Percentiles rank a stretch among this genome's conserved stretches.
Evolutionary conservation across 176 grass and related monocot genomes (phyloP).

Genomic region (Carex cristatella): DNA sequence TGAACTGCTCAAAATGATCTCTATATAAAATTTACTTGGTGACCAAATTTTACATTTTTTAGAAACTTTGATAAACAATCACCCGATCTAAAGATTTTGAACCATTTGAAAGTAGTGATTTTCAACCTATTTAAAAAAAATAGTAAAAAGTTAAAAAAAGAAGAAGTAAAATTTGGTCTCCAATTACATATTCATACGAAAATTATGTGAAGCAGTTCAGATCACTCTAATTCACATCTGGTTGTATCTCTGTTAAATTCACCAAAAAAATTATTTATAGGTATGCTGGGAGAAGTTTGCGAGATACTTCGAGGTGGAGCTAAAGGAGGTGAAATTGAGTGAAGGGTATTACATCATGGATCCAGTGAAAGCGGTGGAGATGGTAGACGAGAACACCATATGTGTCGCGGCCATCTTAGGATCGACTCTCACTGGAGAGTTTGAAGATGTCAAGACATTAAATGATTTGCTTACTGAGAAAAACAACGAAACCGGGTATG

Average conservation of each 20-base stretch:
- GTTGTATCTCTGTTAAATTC: background rate
- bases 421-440: constrained; percentile 67
- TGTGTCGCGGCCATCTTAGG: constrained; percentile 83
- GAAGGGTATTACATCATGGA: constrained; percentile 80
- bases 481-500: constrained; percentile 56
- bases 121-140: too few relatives aligned
- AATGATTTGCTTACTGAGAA: constrained; percentile 50
- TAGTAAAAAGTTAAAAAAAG: too few relatives aligned
- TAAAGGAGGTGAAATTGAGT: constrained; percentile 63
- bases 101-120: too few relatives aligned
- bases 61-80: too few relatives aligned
- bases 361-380: constrained; percentile 40
- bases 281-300: constrained; percentile 90
- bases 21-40: too few relatives aligned
- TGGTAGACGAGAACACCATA: constrained; percentile 87
- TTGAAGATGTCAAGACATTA: constrained; percentile 64
- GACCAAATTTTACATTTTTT: too few relatives aligned
- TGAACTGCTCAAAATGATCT: too few relatives aligned
- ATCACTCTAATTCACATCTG: background rate
- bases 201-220: too few relatives aligned
- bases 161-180: too few relatives aligned
- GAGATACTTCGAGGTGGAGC: constrained; percentile 65
- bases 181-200: too few relatives aligned
- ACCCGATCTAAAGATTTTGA: too few relatives aligned
- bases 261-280: constrained; percentile 2